Evolutionary conservation across 768 basidiomycete genomes (phyloP), one percentile per base, ranked within the genome.

Genomic region (Trametes sanguinea): DNA sequence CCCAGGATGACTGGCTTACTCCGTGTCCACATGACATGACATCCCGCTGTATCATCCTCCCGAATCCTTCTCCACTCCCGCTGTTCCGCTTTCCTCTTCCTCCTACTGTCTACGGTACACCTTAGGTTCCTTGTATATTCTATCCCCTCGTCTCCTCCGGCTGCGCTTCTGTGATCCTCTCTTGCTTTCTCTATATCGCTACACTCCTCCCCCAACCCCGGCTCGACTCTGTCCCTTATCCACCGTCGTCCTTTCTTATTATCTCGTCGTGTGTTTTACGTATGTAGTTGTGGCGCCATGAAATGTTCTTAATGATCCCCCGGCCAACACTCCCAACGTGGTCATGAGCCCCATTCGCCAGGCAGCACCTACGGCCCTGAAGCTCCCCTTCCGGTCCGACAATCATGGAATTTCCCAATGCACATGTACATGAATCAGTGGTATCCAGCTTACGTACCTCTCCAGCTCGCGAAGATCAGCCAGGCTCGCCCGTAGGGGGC

Each of bases 111-210:
- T 40, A 42, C 48, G 62, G 58, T 44, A 63, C 62, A 54, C 56
- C 52, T 54, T 54, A 58, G 45, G 46, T 40, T 39, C 39, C 39
- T 14, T 14, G 51, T 33, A 42, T 40, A 50, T 45, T 43, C 45
- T 39, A 43, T 29, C 27, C 45, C 48, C 54, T 32, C 29, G 43
- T 42, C 44, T 13, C 52, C 48, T 50, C 37, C 61, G 54, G 55
- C 39, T 48, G 44, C 47, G 17, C 46, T 37, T 37, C 48, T 43
- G 27, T 58, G 42, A 37, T 51, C 55, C 35, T 47, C 52, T 59
- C 59, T 56, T 56, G 63, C 63, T 64, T 60, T 60, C 50, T 13
- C 63, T 64, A 64, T 64, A 64, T 64, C 59, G 54, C 63, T 64
- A 60, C 58, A 46, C 37, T 27, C 32, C 43, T n/a, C 14, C 39